phyloP scores from a whole-genome alignment of 257 asterid genomes.

The Lycium barbarum region DNA sequence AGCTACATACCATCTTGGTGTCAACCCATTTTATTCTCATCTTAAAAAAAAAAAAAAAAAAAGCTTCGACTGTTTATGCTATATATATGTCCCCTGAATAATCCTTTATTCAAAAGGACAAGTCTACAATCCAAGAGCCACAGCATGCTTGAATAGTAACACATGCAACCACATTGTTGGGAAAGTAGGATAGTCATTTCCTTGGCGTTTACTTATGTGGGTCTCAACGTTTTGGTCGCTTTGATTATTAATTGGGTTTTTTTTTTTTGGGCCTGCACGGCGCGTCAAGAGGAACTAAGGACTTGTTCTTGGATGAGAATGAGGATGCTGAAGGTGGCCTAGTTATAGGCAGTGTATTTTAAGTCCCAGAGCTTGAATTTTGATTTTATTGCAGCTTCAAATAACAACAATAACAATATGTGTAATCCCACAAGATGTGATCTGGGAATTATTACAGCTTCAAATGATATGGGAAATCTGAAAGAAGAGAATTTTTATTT shows the following conservation, averaged over 20 bases:
- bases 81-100: too few species aligned
- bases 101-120: too few species aligned
- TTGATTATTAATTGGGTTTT: conserved; percentile 50
- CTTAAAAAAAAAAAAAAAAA: too few species aligned
- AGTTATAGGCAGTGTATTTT: neutral
- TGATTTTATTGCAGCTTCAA: neutral
- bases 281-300: conserved; percentile 66
- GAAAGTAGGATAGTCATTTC: conserved; percentile 49
- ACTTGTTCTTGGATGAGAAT: conserved; percentile 75
- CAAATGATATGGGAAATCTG: neutral
- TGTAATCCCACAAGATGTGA: too few species aligned
- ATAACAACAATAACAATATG: too few species aligned
- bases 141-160: too few species aligned
- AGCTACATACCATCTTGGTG: too few species aligned
- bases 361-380: too few species aligned
- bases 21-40: too few species aligned
- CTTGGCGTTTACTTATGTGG: conserved; percentile 67
- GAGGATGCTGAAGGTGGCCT: conserved; percentile 65
- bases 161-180: too few species aligned
- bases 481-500: neutral
- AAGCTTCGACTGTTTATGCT: too few species aligned
- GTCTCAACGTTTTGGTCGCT: conserved; percentile 73
- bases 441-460: neutral
- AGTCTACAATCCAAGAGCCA: too few species aligned
- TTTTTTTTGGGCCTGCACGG: conserved; percentile 61